Evolutionary conservation across 352 stramenopile species (phyloP).

Genomic region (Peronospora farinosa): DNA sequence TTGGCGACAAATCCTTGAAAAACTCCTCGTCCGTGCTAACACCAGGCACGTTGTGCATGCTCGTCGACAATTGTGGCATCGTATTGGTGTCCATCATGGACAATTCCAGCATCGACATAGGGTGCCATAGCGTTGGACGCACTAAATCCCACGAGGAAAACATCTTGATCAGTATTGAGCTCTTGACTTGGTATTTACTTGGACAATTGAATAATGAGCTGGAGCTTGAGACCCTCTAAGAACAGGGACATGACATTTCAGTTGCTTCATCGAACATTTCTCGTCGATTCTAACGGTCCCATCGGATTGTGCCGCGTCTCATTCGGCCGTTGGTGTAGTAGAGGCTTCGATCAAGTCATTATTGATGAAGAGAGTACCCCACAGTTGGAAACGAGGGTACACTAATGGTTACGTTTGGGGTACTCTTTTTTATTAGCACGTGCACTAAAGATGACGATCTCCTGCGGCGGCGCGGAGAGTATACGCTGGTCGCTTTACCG

Average conservation of each 20-base stretch:
- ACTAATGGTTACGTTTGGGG: no score
- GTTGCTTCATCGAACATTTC: not conserved
- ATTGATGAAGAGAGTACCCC: no score
- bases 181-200: conserved; percentile 17
- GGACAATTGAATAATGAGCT: conserved; percentile 26
- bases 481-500: conserved; percentile 34
- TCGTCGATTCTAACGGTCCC: not conserved
- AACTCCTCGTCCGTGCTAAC: conserved; percentile 65
- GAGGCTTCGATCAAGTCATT: no score
- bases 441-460: conserved; percentile 6
- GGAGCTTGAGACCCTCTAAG: not conserved
- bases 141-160: conserved; percentile 77
- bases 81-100: conserved; percentile 70
- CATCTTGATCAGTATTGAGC: conserved; percentile 20
- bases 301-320: not conserved
- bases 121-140: conserved; percentile 68
- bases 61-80: conserved; percentile 41
- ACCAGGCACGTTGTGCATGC: conserved; percentile 30
- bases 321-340: no score
- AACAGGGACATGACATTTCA: not conserved
- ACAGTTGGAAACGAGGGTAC: no score
- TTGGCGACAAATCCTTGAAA: conserved; percentile 63
- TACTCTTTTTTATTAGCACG: no score
- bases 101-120: conserved; percentile 73
- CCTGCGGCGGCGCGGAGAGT: conserved; percentile 1